Percentiles rank a stretch among this genome's conserved stretches.
These are phyloP conservation scores for Alternaria sp. DNA, from an alignment of 2,329 filamentous ascomycete genomes.

Conservation along the genomic window DNA sequence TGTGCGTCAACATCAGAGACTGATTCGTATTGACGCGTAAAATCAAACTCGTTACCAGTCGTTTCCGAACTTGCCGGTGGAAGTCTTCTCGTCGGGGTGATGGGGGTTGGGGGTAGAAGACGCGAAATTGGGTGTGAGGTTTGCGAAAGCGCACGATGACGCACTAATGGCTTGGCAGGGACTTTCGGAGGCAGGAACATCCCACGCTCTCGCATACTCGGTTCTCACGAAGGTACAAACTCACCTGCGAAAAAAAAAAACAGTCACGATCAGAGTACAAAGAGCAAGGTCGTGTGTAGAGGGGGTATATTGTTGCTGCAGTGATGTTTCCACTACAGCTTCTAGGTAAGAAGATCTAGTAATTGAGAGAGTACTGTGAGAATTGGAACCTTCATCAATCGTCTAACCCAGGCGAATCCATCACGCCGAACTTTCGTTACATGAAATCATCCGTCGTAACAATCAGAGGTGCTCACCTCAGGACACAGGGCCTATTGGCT, in stretches of 20 bases:
- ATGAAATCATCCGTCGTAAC: slow-evolving; percentile 16
- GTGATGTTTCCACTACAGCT: slow-evolving; percentile 5
- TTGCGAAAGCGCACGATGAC: background rate
- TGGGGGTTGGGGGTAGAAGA: background rate
- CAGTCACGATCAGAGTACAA: too few species aligned
- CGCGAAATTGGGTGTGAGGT: background rate
- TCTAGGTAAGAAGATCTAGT: slow-evolving; percentile 13
- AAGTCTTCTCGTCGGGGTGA: background rate
- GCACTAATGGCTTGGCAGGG: background rate
- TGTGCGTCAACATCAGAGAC: background rate
- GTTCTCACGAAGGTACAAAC: background rate
- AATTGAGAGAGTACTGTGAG: slow-evolving; percentile 5
- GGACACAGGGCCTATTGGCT: slow-evolving; percentile 6
- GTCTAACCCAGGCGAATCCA: slow-evolving; percentile 13
- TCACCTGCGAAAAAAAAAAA: too few species aligned
- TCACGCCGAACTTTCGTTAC: slow-evolving; percentile 22
- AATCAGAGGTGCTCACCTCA: background rate
- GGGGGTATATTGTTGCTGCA: slow-evolving; percentile 12
- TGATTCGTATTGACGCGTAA: background rate
- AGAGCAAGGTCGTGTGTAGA: background rate
- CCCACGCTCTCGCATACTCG: background rate
- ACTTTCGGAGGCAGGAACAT: background rate
- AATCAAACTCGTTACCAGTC: background rate
- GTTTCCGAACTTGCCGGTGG: background rate
- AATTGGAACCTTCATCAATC: slow-evolving; percentile 1